Percentiles rank a stretch among this genome's conserved stretches.
phyloP scores from a whole-genome alignment of 768 basidiomycete species.

The Lactifluus echinatus region DNA sequence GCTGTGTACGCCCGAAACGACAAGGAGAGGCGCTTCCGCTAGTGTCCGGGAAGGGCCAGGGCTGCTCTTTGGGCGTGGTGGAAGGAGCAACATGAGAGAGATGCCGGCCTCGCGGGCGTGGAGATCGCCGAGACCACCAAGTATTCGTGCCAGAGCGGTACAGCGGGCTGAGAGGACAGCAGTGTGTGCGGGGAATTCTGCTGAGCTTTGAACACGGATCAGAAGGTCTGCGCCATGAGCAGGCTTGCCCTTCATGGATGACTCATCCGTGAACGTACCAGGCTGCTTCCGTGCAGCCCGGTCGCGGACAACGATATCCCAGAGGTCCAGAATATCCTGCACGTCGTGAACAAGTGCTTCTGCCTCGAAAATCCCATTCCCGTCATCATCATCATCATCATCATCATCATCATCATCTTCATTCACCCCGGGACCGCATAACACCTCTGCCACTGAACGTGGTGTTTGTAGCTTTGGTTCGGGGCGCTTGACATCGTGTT shows the following conservation, averaged over 20 bases:
- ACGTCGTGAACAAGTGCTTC: slow-evolving; percentile 30
- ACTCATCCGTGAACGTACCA: neutral
- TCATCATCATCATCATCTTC: slow-evolving; percentile 26
- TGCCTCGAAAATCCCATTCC: slow-evolving; percentile 20
- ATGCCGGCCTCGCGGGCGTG: slow-evolving; percentile 21
- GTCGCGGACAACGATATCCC: slow-evolving; percentile 15
- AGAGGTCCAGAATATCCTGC: slow-evolving; percentile 25
- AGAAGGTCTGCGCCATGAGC: slow-evolving; percentile 57
- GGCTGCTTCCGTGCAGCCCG: slow-evolving; percentile 1
- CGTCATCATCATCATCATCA: slow-evolving; percentile 23
- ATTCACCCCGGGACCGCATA: neutral
- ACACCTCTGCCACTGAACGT: neutral
- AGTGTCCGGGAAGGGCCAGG: slow-evolving; percentile 12
- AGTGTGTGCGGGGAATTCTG: slow-evolving; percentile 52
- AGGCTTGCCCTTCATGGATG: slow-evolving; percentile 8
- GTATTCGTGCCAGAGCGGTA: slow-evolving; percentile 33
- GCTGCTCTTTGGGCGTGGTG: neutral
- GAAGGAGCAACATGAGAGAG: slow-evolving; percentile 27
- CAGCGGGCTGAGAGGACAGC: slow-evolving; percentile 59
- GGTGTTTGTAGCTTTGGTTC: slow-evolving; percentile 1
- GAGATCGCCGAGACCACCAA: slow-evolving; percentile 28
- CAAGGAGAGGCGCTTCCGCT: slow-evolving; percentile 26
- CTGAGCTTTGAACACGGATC: slow-evolving; percentile 35
- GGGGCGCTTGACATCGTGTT: slow-evolving; percentile 19
- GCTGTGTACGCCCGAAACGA: slow-evolving; percentile 48